Conservation (phyloP, 2,329 filamentous ascomycete species). For the Sclerotinia borealis region DNA sequence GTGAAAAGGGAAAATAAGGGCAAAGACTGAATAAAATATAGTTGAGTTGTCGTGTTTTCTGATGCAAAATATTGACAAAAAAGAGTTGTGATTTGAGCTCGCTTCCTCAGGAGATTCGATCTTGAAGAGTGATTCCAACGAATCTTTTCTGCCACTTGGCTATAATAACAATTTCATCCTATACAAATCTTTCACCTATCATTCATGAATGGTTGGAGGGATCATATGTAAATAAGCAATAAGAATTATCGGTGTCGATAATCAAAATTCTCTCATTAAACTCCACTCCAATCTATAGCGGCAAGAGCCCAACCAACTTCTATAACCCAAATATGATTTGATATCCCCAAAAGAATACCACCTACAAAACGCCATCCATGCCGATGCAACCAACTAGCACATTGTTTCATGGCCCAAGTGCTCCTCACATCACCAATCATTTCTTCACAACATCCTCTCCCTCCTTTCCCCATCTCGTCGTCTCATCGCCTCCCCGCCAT, state of each 20-base stretch:
- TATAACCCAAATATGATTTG: neutral
- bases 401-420: neutral
- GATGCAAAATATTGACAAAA: neutral
- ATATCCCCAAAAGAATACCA: neutral
- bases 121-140: too few species aligned
- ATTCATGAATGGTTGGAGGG: neutral
- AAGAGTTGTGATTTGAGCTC: neutral
- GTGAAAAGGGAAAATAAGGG: neutral
- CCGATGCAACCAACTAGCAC: neutral
- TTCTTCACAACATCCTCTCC: slow-evolving; percentile 19
- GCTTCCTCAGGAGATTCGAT: neutral
- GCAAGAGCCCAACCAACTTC: neutral
- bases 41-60: neutral
- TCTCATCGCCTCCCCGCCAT: slow-evolving; percentile 82
- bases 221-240: neutral
- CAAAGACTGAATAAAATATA: neutral
- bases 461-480: slow-evolving; percentile 67
- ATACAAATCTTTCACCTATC: neutral
- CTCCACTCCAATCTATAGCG: neutral
- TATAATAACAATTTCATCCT: neutral
- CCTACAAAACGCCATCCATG: neutral
- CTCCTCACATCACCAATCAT: neutral
- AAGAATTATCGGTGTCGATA: neutral
- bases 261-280: neutral
- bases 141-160: neutral